Evolutionary conservation across 2,329 filamentous ascomycete species (phyloP).

Genomic region (Colletotrichum sp.): DNA sequence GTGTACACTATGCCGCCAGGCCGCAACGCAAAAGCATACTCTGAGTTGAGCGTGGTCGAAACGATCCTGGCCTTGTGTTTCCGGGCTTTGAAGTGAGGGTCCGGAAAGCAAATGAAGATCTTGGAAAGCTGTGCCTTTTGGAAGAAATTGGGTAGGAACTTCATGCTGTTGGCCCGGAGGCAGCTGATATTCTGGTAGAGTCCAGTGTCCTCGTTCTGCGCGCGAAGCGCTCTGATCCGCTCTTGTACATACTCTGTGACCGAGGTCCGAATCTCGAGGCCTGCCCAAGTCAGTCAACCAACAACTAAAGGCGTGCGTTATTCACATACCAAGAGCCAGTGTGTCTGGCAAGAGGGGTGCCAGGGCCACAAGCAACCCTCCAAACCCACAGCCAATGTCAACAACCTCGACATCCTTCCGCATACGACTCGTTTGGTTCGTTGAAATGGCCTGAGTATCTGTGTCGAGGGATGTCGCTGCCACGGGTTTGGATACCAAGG

Average conservation of each 20-base stretch:
- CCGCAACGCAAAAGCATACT: conserved; percentile 87
- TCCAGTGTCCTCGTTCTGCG: conserved; percentile 58
- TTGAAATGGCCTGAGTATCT: conserved; percentile 17
- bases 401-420: conserved; percentile 84
- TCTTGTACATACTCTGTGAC: conserved; percentile 92
- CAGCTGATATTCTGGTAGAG: conserved; percentile 88
- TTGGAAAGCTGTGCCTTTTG: conserved; percentile 79
- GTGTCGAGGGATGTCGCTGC: not conserved
- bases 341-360: conserved; percentile 82
- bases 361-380: conserved; percentile 86
- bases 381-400: conserved; percentile 97
- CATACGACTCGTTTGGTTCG: conserved; percentile 40
- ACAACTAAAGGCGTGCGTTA: not conserved
- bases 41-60: conserved; percentile 83
- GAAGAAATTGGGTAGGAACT: conserved; percentile 99
- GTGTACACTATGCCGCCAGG: conserved; percentile 92
- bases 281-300: conserved; percentile 43
- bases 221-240: conserved; percentile 81
- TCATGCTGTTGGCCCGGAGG: conserved; percentile 95
- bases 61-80: conserved; percentile 98
- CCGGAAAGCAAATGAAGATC: conserved; percentile 97
- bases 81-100: conserved; percentile 95
- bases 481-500: not conserved
- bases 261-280: conserved; percentile 90
- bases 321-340: conserved; percentile 74